These are phyloP conservation scores for Yarrowia bubula DNA, from an alignment of 805 yeast genomes.

Conservation along the genomic window DNA sequence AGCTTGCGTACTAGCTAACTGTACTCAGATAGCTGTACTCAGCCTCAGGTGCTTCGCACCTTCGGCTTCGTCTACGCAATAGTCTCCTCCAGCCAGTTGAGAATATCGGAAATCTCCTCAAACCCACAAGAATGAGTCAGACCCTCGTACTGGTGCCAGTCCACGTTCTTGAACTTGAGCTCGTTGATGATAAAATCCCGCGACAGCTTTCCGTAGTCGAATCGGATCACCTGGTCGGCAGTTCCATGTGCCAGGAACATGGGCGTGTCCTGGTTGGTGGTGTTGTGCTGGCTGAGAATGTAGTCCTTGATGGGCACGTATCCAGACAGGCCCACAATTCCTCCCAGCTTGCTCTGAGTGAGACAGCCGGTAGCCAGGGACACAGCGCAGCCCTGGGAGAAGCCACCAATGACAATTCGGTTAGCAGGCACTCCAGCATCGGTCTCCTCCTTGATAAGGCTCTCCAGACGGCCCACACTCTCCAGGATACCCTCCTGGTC, in stretches of 20 bases:
- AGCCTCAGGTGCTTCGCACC: no score
- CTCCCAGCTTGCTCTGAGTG: slow-evolving; percentile 60
- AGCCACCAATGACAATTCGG: slow-evolving; percentile 87
- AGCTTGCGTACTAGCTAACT: no score
- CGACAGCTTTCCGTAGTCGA: slow-evolving; percentile 44
- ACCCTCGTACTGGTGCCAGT: slow-evolving; percentile 56
- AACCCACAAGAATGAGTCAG: slow-evolving; percentile 67
- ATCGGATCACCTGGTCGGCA: slow-evolving; percentile 62
- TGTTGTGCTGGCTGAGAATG: slow-evolving; percentile 29
- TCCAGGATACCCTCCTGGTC: slow-evolving; percentile 43
- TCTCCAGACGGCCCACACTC: slow-evolving; percentile 36
- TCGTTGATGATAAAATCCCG: slow-evolving; percentile 46
- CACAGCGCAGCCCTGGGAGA: slow-evolving; percentile 90
- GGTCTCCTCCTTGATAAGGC: slow-evolving; percentile 39
- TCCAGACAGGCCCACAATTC: slow-evolving; percentile 75
- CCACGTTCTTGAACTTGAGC: slow-evolving; percentile 47
- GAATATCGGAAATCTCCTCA: slow-evolving; percentile 61
- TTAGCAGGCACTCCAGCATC: slow-evolving; percentile 40
- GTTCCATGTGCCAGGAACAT: slow-evolving; percentile 89
- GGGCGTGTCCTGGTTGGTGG: slow-evolving; percentile 63
- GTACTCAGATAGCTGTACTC: no score
- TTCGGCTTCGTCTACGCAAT: slow-evolving; percentile 29
- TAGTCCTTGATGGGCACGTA: slow-evolving; percentile 47
- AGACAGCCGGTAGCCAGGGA: slow-evolving; percentile 45
- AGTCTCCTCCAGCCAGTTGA: slow-evolving; percentile 45